Conservation (phyloP, 768 basidiomycete species). For the Amanita polypyramis region DNA sequence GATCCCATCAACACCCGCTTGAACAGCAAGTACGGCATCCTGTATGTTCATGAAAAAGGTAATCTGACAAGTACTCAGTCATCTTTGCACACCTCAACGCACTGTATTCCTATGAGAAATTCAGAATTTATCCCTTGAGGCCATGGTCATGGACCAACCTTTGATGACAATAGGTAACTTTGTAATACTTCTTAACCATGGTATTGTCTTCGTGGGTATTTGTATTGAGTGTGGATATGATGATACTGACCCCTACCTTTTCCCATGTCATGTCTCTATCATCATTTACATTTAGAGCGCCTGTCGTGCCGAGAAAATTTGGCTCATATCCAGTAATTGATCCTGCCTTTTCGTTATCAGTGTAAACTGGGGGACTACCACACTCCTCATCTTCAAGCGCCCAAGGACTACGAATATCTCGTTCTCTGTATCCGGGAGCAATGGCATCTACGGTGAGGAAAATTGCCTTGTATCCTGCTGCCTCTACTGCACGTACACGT, state of each 20-base stretch:
- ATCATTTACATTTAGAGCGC: constrained; percentile 52
- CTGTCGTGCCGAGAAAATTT: constrained; percentile 52
- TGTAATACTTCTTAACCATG: constrained; percentile 64
- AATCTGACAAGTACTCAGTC: background rate
- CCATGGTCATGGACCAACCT: constrained; percentile 26
- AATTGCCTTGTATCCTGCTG: constrained; percentile 76
- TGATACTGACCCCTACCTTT: constrained; percentile 29
- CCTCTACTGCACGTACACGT: constrained; percentile 61
- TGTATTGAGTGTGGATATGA: background rate
- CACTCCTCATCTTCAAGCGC: constrained; percentile 44
- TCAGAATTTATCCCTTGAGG: background rate
- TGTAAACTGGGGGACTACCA: constrained; percentile 21
- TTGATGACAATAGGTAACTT: constrained; percentile 67
- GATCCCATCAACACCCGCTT: constrained; percentile 81
- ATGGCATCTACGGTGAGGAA: constrained; percentile 89
- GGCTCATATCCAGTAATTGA: constrained; percentile 18
- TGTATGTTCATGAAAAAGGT: constrained; percentile 18
- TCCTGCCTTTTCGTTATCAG: constrained; percentile 21
- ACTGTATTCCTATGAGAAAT: constrained; percentile 48
- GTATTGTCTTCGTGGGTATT: constrained; percentile 43
- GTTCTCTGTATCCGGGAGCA: constrained; percentile 73
- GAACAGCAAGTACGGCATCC: constrained; percentile 80
- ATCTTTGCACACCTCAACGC: constrained; percentile 42
- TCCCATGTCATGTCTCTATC: constrained; percentile 76
- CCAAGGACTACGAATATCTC: constrained; percentile 57